Percentiles rank a stretch among this genome's conserved stretches.
These are phyloP conservation scores for Boletellus ananiceps DNA, from an alignment of 768 basidiomycete genomes.

Conservation along the genomic window DNA sequence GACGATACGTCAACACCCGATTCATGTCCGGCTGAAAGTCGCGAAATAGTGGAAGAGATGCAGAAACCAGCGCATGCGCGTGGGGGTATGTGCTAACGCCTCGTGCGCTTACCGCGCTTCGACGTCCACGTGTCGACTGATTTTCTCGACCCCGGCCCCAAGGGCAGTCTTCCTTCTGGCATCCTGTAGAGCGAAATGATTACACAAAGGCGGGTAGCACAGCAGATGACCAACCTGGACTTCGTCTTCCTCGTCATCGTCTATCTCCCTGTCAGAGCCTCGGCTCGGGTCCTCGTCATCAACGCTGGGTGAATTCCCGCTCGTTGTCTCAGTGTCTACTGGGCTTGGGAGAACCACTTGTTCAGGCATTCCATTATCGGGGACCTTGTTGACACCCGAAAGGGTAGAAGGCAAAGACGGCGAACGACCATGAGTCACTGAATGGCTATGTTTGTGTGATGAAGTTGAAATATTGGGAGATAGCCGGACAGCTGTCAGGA, in stretches of 20 bases:
- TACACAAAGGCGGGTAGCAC: not conserved
- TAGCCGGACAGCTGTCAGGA: conserved; percentile 24
- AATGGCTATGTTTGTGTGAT: conserved; percentile 6
- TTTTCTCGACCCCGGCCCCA: conserved; percentile 35
- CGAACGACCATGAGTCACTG: not conserved
- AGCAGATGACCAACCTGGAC: conserved; percentile 14
- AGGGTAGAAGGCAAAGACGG: conserved; percentile 1
- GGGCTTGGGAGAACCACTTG: conserved; percentile 5
- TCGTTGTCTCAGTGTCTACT: conserved; percentile 6
- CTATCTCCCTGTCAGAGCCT: conserved; percentile 9
- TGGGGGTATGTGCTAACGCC: not conserved
- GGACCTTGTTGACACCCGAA: conserved; percentile 7
- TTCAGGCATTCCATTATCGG: not conserved
- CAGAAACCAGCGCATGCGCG: not conserved
- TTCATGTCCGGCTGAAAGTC: not conserved
- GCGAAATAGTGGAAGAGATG: not conserved
- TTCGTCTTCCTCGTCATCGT: conserved; percentile 18
- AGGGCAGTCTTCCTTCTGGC: conserved; percentile 28
- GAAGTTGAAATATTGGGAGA: conserved; percentile 14
- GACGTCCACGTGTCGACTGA: conserved; percentile 31
- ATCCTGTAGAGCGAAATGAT: conserved; percentile 20
- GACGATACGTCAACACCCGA: not conserved
- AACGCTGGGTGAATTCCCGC: conserved; percentile 9
- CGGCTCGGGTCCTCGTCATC: conserved; percentile 9
- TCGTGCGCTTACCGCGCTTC: conserved; percentile 14